Conservation (phyloP, 2,329 filamentous ascomycete species). For the Claviceps pusilla region DNA sequence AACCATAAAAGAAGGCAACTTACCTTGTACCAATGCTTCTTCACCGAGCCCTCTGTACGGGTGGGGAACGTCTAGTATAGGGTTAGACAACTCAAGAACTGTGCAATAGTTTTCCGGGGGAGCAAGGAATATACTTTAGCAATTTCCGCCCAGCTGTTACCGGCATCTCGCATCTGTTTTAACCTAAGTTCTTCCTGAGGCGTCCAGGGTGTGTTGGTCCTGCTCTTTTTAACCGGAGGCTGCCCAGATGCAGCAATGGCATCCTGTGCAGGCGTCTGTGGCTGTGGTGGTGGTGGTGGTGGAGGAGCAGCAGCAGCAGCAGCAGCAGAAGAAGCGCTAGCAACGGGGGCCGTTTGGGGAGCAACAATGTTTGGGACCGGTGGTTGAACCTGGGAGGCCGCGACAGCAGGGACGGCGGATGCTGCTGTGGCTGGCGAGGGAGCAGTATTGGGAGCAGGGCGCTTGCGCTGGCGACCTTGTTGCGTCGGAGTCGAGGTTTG, state of each 20-base stretch:
- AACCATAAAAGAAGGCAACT: conserved; percentile 6
- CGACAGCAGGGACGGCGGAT: conserved; percentile 17
- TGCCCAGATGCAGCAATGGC: conserved; percentile 14
- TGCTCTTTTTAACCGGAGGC: conserved; percentile 68
- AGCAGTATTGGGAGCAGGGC: conserved; percentile 23
- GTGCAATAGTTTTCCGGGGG: neutral
- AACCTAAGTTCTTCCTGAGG: conserved; percentile 82
- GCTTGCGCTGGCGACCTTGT: conserved; percentile 26
- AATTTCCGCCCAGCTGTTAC: conserved; percentile 94
- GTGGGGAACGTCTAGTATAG: conserved; percentile 66
- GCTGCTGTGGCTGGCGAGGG: conserved; percentile 23
- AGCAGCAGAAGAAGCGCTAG: no score
- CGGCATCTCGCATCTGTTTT: conserved; percentile 86
- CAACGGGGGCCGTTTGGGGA: conserved; percentile 11
- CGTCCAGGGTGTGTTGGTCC: conserved; percentile 98
- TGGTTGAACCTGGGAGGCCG: conserved; percentile 19
- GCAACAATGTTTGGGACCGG: conserved; percentile 16
- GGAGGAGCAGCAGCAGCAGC: neutral
- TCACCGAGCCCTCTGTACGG: conserved; percentile 91
- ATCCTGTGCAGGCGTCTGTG: conserved; percentile 18
- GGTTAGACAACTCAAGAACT: neutral
- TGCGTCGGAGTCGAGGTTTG: conserved; percentile 25
- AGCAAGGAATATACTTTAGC: conserved; percentile 63
- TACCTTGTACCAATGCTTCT: conserved; percentile 99
- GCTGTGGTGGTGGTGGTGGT: conserved; percentile 13